Base-by-base conservation (phyloP, 257 asterid genomes). In the Salvia splendens region DNA sequence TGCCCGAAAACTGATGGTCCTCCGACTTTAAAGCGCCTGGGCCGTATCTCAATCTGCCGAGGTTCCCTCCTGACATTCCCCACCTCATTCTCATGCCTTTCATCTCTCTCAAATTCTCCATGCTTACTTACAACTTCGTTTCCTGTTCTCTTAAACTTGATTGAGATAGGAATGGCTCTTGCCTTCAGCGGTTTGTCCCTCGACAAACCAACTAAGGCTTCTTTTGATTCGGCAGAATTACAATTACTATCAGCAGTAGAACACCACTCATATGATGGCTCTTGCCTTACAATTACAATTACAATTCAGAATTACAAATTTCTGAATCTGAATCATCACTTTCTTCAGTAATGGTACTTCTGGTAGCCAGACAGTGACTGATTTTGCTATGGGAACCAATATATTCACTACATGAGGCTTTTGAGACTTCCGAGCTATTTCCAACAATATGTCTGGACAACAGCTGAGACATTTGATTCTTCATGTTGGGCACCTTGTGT, bases 291-390 rank as follows among this genome's bases (percentile, higher is more conserved):
- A n/a, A n/a, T n/a, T n/a, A n/a, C n/a, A n/a, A n/a, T n/a, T n/a
- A n/a, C n/a, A n/a, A n/a, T n/a, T n/a, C n/a, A n/a, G n/a, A n/a
- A n/a, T n/a, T n/a, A n/a, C n/a, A n/a, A 61, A 84, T 79, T 78
- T 88, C 97, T 58, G 92, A 80, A 82, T 93, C 98, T 69, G 97
- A 93, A 62, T 82, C 89, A 7, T 85, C 98, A 41, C 84, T 82
- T 64, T 81, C 90, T 66, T 77, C 89, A 67, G 70, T 78, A 64
- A 30, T 75, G 53, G 64, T 24, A 66, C 61, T 75, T 74, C 78
- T 69, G 74, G 60, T 54, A 58, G 74, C 83, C 51, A 58, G 57
- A 50, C 61, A 61, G 35, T 33, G 81, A 52, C 61, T 49, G 33
- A 56, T 70, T 43, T 49, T 73, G 69, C 28, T 67, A 59, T 67